A percentile compares a stretch with the other conserved stretches of the same genome.
Conservation (phyloP, 345 rosid genomes). For the Sonneratia alba region DNA sequence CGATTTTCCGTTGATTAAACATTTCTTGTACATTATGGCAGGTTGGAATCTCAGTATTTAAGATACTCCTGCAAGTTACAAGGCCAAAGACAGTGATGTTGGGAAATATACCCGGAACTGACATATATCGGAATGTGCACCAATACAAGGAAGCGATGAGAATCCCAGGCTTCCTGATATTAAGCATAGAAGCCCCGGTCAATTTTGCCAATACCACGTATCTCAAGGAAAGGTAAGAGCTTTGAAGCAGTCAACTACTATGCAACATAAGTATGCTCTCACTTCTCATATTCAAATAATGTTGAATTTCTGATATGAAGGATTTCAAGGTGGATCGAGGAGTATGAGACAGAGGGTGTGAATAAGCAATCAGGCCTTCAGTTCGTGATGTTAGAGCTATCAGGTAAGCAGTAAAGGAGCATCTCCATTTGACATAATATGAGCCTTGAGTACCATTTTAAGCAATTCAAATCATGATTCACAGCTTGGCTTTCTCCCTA, state of each 20-base stretch:
- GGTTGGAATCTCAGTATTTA: slow-evolving; percentile 81
- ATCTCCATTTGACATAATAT: neutral
- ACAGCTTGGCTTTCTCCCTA: neutral
- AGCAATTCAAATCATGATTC: neutral
- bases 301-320: slow-evolving; percentile 18
- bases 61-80: slow-evolving; percentile 69
- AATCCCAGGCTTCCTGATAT: slow-evolving; percentile 67
- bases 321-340: slow-evolving; percentile 76
- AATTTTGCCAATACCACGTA: slow-evolving; percentile 80
- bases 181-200: slow-evolving; percentile 75
- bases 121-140: slow-evolving; percentile 50
- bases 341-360: slow-evolving; percentile 44
- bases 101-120: slow-evolving; percentile 77
- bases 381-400: slow-evolving; percentile 62
- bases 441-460: neutral
- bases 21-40: slow-evolving; percentile 11
- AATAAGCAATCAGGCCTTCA: slow-evolving; percentile 41
- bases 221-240: slow-evolving; percentile 66
- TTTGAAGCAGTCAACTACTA: too few relatives aligned
- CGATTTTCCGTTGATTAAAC: neutral
- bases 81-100: slow-evolving; percentile 72
- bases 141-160: slow-evolving; percentile 69
- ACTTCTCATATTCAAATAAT: neutral
- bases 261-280: neutral
- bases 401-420: slow-evolving; percentile 29